Percentiles rank a stretch among this genome's conserved stretches.
These are phyloP conservation scores for Lipomyces mesembrius DNA, from an alignment of 805 yeast species.

Conservation along the genomic window DNA sequence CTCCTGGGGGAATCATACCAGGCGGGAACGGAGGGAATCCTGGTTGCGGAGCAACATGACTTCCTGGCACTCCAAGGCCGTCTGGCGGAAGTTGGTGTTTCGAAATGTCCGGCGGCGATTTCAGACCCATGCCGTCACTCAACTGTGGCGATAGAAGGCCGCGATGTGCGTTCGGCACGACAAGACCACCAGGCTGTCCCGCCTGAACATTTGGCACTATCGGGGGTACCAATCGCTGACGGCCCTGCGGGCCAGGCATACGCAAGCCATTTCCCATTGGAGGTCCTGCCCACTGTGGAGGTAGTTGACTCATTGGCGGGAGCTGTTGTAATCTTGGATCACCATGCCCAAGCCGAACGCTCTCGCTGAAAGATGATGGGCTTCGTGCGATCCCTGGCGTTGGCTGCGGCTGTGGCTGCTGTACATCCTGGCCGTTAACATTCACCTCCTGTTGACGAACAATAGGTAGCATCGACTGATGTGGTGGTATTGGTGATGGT, in stretches of 20 bases:
- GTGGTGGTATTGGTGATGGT: neutral
- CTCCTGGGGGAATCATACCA: slow-evolving; percentile 13
- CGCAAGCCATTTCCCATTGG: neutral
- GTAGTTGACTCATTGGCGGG: neutral
- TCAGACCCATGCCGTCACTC: neutral
- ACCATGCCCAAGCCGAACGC: neutral
- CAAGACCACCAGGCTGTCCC: neutral
- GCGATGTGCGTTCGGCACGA: neutral
- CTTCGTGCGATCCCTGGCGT: neutral
- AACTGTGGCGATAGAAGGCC: slow-evolving; percentile 3
- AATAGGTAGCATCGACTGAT: neutral
- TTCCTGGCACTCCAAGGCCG: slow-evolving; percentile 2
- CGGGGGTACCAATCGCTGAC: neutral
- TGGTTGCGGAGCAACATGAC: neutral
- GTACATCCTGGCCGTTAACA: neutral
- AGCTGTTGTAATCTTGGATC: neutral
- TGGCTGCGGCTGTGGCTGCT: neutral
- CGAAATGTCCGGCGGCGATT: slow-evolving; percentile 1
- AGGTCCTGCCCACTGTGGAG: neutral
- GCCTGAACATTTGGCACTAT: neutral
- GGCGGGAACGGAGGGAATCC: slow-evolving; percentile 6
- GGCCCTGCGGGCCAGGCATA: neutral
- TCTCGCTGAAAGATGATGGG: neutral
- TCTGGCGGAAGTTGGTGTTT: neutral
- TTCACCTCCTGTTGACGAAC: neutral